phyloP scores from a whole-genome alignment of 202 grass and related monocot species.

The Hordeum pubiflorum region DNA sequence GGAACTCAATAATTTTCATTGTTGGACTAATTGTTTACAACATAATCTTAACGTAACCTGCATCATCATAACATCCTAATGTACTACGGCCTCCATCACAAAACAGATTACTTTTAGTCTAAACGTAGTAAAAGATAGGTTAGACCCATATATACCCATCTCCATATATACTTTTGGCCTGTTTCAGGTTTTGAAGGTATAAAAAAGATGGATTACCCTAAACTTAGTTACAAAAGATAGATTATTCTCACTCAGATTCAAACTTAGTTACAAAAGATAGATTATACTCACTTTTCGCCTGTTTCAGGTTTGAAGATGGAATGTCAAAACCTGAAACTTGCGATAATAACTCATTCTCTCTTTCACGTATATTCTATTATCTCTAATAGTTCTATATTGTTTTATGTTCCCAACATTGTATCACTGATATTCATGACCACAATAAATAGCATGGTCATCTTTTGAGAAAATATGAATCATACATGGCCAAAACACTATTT shows the following conservation, averaged over 20 bases:
- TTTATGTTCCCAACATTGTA: not conserved
- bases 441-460: not conserved
- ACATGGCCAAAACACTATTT: not conserved
- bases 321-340: too few relatives aligned
- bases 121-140: conserved; percentile 3
- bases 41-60: conserved; percentile 1
- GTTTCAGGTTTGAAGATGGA: not conserved
- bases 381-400: not conserved
- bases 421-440: too few relatives aligned
- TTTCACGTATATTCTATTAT: not conserved
- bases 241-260: not conserved
- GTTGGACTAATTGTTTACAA: not conserved
- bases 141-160: too few relatives aligned
- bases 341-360: not conserved
- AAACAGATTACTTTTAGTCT: not conserved
- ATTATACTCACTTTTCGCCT: not conserved
- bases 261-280: too few relatives aligned
- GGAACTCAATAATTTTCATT: not conserved
- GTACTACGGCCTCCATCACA: not conserved
- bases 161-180: too few relatives aligned
- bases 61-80: not conserved
- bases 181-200: not conserved
- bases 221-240: not conserved
- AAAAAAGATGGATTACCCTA: not conserved
- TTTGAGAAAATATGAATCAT: not conserved